Conservation (phyloP, 1,284 basidiomycete genomes). For the Cryptococcus sp. region DNA sequence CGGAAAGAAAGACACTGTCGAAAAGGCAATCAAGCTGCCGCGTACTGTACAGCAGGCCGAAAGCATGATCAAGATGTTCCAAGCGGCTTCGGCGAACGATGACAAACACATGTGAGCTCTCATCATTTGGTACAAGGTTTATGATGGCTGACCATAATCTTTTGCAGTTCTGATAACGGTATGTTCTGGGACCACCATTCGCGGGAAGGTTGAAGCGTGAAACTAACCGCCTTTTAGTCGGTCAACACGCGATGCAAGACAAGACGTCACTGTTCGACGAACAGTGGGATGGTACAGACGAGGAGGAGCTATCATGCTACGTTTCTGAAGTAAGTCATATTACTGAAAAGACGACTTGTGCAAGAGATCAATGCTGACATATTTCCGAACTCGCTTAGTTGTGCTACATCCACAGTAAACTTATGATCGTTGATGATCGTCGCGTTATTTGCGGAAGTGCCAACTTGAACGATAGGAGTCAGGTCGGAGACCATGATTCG, state of each 20-base stretch:
- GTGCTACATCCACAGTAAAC: slow-evolving; percentile 53
- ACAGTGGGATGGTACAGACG: slow-evolving; percentile 75
- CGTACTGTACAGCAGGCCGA: slow-evolving; percentile 65
- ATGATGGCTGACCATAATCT: slow-evolving; percentile 2
- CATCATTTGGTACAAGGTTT: background rate
- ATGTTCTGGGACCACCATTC: background rate
- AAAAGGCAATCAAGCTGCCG: slow-evolving; percentile 58
- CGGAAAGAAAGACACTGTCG: slow-evolving; percentile 50
- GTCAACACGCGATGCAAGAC: slow-evolving; percentile 73
- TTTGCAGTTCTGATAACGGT: slow-evolving; percentile 41
- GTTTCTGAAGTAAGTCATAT: slow-evolving; percentile 81
- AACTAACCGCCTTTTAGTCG: slow-evolving; percentile 62
- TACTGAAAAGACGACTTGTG: slow-evolving; percentile 58
- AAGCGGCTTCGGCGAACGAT: slow-evolving; percentile 59
- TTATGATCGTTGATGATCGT: slow-evolving; percentile 92
- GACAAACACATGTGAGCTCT: slow-evolving; percentile 39
- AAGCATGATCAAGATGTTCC: slow-evolving; percentile 66
- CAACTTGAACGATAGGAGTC: slow-evolving; percentile 65
- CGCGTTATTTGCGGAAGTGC: slow-evolving; percentile 65
- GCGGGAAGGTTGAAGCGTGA: background rate
- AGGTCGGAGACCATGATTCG: slow-evolving; percentile 82
- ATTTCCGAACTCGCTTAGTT: slow-evolving; percentile 20
- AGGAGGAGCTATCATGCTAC: slow-evolving; percentile 77
- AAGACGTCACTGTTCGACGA: slow-evolving; percentile 66
- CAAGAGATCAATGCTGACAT: background rate